Evolutionary conservation across 2,329 filamentous ascomycete genomes (phyloP), one percentile per base, ranked within the genome.

Genomic region (Xylariaceae sp.): DNA sequence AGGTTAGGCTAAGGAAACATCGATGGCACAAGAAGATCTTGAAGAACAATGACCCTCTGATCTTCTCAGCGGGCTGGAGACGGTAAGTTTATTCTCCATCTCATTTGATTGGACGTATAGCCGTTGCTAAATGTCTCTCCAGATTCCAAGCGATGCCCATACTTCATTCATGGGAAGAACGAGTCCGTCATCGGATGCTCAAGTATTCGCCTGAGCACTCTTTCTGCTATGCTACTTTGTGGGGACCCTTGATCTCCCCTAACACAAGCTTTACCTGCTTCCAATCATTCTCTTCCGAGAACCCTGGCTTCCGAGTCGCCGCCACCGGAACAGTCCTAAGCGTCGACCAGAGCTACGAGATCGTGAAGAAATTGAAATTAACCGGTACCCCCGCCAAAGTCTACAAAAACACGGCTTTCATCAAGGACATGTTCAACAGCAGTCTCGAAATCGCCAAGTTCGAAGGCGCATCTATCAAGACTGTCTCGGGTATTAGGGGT

Each of bases 181-280:
- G 94, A 64, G 95, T 89, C 30, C 82, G 94, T 60, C 96, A 97
- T 73, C 86, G 94, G 54, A 96, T 99, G 92, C 81, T 99, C 59
- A 99, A 99, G 73, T 99, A 99, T 73, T 96, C 92, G 0, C 95
- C 94, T 0, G 95, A 99, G 76, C 94, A 99, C 69, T 97, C 96
- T 91, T 94, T 97, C 74, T 99, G 95, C 75, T 95, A 95, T 70
- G 94, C 84, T 41, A 96, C 91, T 49, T 91, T 97, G 72, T 97
- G 95, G 67, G 94, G 91, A 0, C 94, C 95, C 0, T 83, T 99
- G 6, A 90, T 96, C 57, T 91, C 94, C 0, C 94, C 95, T 9
- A 96, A 96, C 72, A 96, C 92, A 2, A 91, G 92, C 56, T 97
- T 99, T 73, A 91, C 89, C 63, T 94, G 88, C 71, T 90, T 97